Evolutionary conservation across 2,329 filamentous ascomycete species (phyloP).

Genomic region (Phialophora macrospora): DNA sequence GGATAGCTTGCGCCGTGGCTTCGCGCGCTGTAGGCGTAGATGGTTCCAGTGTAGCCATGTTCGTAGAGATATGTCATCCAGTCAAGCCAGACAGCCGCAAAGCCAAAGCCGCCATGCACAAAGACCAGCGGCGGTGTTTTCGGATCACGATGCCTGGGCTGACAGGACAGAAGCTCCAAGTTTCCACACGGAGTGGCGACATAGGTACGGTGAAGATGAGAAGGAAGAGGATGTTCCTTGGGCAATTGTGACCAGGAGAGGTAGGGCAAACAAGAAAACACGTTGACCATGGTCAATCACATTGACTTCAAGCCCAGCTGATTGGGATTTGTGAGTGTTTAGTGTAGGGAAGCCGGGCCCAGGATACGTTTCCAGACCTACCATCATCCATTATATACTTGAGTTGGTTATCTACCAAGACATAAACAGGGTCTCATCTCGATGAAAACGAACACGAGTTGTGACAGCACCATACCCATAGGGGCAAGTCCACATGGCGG

Average conservation of each 20-base stretch:
- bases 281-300: constrained; percentile 4
- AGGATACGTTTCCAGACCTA: not conserved
- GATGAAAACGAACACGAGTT: not conserved
- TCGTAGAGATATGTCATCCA: constrained; percentile 5
- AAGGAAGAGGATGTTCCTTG: not conserved
- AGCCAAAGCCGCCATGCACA: constrained; percentile 1
- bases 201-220: not conserved
- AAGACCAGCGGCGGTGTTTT: not conserved
- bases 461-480: not conserved
- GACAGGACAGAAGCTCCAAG: not conserved
- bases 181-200: not conserved
- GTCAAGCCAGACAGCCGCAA: not conserved
- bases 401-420: not conserved
- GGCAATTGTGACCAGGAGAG: not conserved
- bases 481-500: not conserved
- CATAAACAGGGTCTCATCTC: not conserved
- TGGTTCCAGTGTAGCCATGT: not conserved
- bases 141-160: not conserved
- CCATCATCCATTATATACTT: not conserved
- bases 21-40: constrained; percentile 1
- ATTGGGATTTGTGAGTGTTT: not conserved
- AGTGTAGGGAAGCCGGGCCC: not conserved
- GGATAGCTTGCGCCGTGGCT: not conserved
- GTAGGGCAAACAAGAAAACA: not conserved
- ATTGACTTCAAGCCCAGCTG: not conserved